Base-by-base conservation (phyloP, 2,329 filamentous ascomycete genomes). In the Onygena corvina region DNA sequence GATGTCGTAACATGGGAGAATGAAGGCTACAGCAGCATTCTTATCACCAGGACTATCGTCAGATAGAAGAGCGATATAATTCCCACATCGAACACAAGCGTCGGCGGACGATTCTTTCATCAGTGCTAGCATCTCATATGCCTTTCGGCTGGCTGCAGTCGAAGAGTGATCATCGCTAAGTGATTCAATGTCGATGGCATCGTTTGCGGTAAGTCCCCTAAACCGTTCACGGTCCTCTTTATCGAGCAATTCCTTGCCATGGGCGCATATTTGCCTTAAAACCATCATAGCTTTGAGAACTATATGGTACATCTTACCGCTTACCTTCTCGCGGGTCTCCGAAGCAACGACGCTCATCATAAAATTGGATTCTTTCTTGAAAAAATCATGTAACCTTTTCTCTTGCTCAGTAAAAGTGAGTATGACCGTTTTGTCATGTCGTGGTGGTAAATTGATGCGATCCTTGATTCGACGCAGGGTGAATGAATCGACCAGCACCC, bases 401-500 rank as follows among this genome's bases (percentile, higher is more conserved):
- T 98, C 92, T 11, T 85, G 76, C 2, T 75, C 71, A 6, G 77
- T 81, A 61, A 96, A 95, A 1, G 84, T 72, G 3, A 98, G 77
- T 53, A 72, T 77, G 4, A 90, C 72, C 7, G 89, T 76, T 8
- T 81, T 70, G 60, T 95, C 90, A 8, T 76, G 74, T 14, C 87
- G 80, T 18, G 76, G 73, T 1, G 87, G 86, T 1, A 98, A 72
- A 58, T 93, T 75, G 52, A 96, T 89, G 65, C 83, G 88, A 64
- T 96, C 87, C 65, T 96, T 96, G 29, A 92, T 74, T 18, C 92
- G 85, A 21, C 92, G 83, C 7, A 98, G 73, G 0, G 92, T 96
- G 56, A 98, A 84, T n/a, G 86, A 92, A 61, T 94, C 86, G 6
- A 98, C 89, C 0, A 98, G 76, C 8, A 95, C 75, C 25, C 90